Evolutionary conservation across 2,329 filamentous ascomycete species (phyloP), one percentile per base, ranked within the genome.

Genomic region (Fusarium sp.): DNA sequence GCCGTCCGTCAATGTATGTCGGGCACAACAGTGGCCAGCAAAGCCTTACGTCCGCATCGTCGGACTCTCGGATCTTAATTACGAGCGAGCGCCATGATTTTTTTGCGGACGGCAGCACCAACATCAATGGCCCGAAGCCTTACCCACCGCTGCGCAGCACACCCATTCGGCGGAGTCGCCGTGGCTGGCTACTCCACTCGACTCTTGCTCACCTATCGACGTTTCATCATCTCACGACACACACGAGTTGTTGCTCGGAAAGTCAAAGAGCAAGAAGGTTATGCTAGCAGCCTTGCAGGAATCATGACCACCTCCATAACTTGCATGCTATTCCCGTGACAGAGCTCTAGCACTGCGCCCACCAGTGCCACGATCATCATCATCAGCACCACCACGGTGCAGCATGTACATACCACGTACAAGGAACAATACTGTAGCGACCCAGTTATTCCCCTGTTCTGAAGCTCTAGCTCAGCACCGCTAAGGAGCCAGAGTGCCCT

Each of bases 41-140:
- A 74, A 57, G 42, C 33, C 42, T 67, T 71, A 66, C 57, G 58
- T 73, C 70, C 69, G 66, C 63, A 60, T 66, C 35, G 49, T 77
- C 76, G 76, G 76, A 42, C 64, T 78, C 65, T 76, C 76, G 76
- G 76, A 69, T 36, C 69, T 73, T 73, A 59, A 63, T 70, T 67
- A 61, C 62, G 70, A 77, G 75, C 75, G 73, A 76, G 62, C 72
- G 62, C 70, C 65, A 70, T 62, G 56, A 40, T 62, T 58, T 69
- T 60, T 56, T 24, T 27, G 14, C 64, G n/a, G 51, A 57, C 51
- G 29, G 35, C 57, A 42, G 44, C 59, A 62, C 22, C 44, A 55
- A 40, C 53, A 16, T 10, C 27, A 31, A 53, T 53, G 55, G 55
- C 53, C 53, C 33, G 33, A 65, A 56, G 49, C 17, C 17, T 20